A percentile compares a stretch with the other conserved stretches of the same genome.
Conservation (phyloP, 129 eudicot species). For the Tanacetum coccineum region DNA sequence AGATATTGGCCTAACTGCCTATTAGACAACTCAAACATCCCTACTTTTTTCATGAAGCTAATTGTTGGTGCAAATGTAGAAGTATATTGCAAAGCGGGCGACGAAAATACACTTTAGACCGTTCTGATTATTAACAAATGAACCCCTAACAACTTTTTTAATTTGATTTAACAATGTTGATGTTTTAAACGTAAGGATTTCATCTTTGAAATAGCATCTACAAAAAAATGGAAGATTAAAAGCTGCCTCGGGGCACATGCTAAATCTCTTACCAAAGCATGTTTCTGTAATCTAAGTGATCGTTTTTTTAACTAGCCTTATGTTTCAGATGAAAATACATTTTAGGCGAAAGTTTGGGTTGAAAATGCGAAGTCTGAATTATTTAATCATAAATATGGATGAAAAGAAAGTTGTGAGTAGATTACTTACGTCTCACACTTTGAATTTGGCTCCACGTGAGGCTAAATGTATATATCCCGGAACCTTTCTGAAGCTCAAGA, state of each 20-base stretch:
- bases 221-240: conserved; percentile 1
- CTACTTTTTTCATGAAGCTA: conserved; percentile 3
- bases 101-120: neutral
- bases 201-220: neutral
- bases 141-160: neutral
- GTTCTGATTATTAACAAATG: conserved; percentile 5
- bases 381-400: too few species aligned
- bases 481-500: conserved; percentile 43
- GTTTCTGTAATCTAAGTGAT: neutral
- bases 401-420: conserved; percentile 10
- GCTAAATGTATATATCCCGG: conserved; percentile 66
- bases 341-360: too few species aligned
- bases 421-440: conserved; percentile 60
- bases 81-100: too few species aligned
- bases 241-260: neutral
- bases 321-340: too few species aligned
- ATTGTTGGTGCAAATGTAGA: neutral
- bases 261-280: neutral
- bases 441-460: conserved; percentile 76
- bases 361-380: too few species aligned
- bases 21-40: neutral
- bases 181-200: neutral
- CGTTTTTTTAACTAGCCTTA: too few species aligned
- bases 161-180: neutral
- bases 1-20: neutral